Evolutionary conservation across 1,139 yeast genomes (phyloP).

Genomic region (Geotrichum bryndzae): DNA sequence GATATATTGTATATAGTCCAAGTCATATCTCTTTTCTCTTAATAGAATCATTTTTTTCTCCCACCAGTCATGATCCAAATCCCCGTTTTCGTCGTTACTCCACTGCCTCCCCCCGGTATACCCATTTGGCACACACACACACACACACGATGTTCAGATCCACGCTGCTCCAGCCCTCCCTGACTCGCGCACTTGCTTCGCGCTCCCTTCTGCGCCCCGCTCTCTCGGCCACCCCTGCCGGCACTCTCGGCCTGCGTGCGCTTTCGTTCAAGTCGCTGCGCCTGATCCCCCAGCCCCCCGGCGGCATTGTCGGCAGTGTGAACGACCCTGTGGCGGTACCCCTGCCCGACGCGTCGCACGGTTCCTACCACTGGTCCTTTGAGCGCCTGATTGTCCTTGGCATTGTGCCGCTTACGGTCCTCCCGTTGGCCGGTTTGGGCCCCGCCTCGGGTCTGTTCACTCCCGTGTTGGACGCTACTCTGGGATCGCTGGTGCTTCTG

Average conservation of each 20-base stretch:
- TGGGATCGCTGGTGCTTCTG: conserved; percentile 56
- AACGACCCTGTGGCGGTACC: conserved; percentile 77
- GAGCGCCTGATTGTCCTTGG: conserved; percentile 67
- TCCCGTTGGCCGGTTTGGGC: conserved; percentile 65
- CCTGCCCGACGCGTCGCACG: conserved; percentile 55
- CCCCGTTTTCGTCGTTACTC: neutral
- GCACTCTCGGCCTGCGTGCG: neutral
- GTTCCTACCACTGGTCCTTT: conserved; percentile 85
- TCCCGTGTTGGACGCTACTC: conserved; percentile 66
- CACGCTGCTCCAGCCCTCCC: neutral
- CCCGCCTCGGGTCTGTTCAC: conserved; percentile 30
- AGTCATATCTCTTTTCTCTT: neutral
- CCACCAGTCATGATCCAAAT: neutral
- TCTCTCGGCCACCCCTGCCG: neutral
- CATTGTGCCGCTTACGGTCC: conserved; percentile 65
- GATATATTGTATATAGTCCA: neutral
- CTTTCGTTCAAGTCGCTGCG: conserved; percentile 30
- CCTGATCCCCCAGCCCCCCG: conserved; percentile 39
- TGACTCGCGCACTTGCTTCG: neutral
- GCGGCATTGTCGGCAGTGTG: conserved; percentile 52
- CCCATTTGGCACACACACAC: neutral
- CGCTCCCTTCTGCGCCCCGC: neutral
- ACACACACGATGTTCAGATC: neutral
- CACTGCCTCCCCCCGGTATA: too few species aligned
- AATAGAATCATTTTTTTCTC: neutral